These are phyloP conservation scores for Tritrichomonas musculus DNA, from an alignment of 208 protist species.

Conservation along the genomic window DNA sequence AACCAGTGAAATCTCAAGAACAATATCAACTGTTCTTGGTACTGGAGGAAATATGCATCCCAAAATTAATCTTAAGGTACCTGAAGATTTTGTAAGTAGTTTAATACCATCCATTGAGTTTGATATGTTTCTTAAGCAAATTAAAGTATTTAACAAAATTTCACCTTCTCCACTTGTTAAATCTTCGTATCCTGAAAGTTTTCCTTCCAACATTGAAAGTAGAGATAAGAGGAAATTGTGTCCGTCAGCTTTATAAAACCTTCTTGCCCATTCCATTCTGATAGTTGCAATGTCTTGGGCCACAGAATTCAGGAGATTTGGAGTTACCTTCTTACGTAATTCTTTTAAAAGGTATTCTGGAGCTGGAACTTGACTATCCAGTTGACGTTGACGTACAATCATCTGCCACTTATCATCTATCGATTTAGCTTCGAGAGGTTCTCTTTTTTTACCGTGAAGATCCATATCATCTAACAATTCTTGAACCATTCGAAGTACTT, in stretches of 20 bases:
- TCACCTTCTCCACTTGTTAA: background rate
- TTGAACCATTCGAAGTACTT: no score
- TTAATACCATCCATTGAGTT: background rate
- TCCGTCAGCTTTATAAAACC: background rate
- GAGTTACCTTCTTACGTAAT: background rate
- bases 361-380: background rate
- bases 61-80: background rate
- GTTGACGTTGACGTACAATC: background rate
- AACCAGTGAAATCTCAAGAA: background rate
- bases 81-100: background rate
- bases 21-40: background rate
- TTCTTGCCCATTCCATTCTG: background rate
- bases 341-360: background rate
- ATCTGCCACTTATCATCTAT: background rate
- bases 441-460: background rate
- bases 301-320: background rate
- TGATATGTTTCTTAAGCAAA: background rate
- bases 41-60: background rate
- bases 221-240: background rate
- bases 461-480: background rate
- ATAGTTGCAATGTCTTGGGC: background rate
- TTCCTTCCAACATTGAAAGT: background rate
- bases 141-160: background rate
- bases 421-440: background rate
- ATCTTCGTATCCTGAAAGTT: background rate